Evolutionary conservation across 495 filamentous ascomycete genomes (phyloP).

Genomic region (Immersiella caudata): DNA sequence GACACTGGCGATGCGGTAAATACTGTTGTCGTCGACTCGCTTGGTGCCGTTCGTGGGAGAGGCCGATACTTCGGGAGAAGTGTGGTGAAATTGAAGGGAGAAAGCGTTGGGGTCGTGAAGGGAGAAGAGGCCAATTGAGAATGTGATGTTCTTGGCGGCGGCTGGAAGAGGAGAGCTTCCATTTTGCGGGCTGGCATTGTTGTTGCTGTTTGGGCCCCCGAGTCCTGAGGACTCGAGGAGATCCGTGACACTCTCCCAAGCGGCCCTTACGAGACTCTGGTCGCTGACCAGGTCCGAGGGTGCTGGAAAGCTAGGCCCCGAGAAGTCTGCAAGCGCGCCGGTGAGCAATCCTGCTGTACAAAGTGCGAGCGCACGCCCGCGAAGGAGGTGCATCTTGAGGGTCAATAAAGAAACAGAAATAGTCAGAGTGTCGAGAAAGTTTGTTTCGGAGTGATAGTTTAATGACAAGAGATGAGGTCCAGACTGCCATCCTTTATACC

Average conservation of each 20-base stretch:
- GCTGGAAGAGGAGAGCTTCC: conserved; percentile 3
- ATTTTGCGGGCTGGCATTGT: conserved; percentile 11
- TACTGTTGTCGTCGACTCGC: conserved; percentile 47
- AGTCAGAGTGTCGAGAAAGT: too few relatives aligned
- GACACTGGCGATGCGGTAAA: conserved; percentile 51
- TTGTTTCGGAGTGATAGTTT: too few relatives aligned
- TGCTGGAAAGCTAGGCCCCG: conserved; percentile 41
- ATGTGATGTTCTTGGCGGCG: conserved; percentile 40
- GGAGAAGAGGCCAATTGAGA: conserved; percentile 58
- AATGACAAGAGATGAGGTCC: too few relatives aligned
- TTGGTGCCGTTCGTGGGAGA: conserved; percentile 36
- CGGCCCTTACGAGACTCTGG: conserved; percentile 39
- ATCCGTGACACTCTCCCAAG: conserved; percentile 46
- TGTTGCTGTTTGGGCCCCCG: background rate
- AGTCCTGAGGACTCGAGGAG: conserved; percentile 28
- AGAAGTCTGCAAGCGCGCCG: conserved; percentile 35
- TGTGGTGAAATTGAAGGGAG: conserved; percentile 45
- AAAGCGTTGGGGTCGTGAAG: conserved; percentile 40
- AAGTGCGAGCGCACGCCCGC: too few relatives aligned
- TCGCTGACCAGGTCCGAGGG: conserved; percentile 44
- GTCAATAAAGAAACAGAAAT: too few relatives aligned
- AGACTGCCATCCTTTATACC: too few relatives aligned
- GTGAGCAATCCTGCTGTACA: background rate
- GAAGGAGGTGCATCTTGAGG: too few relatives aligned
- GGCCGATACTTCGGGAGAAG: conserved; percentile 31